These are phyloP conservation scores for Fusarium sp. DNA, from an alignment of 2,329 filamentous ascomycete species.

Conservation along the genomic window DNA sequence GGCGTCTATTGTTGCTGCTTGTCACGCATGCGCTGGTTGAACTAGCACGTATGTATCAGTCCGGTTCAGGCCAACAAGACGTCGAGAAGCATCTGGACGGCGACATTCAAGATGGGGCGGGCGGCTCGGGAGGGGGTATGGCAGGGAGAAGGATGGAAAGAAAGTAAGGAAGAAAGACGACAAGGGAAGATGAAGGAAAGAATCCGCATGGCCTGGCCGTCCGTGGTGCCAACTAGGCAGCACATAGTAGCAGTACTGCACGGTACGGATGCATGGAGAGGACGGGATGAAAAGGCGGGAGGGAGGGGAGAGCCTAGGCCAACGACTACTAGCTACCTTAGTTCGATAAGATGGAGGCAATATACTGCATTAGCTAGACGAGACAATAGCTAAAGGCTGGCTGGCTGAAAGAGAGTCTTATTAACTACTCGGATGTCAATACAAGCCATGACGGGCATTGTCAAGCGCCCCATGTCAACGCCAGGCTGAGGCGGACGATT, in stretches of 20 bases:
- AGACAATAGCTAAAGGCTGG: background rate
- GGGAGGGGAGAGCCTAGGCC: background rate
- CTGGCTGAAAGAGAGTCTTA: background rate
- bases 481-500: background rate
- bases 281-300: background rate
- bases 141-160: background rate
- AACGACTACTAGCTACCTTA: background rate
- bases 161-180: background rate
- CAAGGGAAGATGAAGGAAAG: background rate
- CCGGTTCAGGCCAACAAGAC: background rate
- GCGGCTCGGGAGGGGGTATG: background rate
- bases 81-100: background rate
- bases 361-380: background rate
- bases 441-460: conserved; percentile 2
- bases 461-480: background rate
- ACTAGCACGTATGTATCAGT: background rate
- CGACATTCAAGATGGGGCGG: conserved; percentile 2
- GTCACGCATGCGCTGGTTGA: background rate
- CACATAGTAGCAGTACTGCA: background rate
- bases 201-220: background rate
- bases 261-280: background rate
- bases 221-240: background rate
- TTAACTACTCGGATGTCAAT: background rate
- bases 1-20: conserved; percentile 11
- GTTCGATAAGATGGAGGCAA: background rate